Base-by-base conservation (phyloP, 768 basidiomycete species). In the Suillus spraguei region DNA sequence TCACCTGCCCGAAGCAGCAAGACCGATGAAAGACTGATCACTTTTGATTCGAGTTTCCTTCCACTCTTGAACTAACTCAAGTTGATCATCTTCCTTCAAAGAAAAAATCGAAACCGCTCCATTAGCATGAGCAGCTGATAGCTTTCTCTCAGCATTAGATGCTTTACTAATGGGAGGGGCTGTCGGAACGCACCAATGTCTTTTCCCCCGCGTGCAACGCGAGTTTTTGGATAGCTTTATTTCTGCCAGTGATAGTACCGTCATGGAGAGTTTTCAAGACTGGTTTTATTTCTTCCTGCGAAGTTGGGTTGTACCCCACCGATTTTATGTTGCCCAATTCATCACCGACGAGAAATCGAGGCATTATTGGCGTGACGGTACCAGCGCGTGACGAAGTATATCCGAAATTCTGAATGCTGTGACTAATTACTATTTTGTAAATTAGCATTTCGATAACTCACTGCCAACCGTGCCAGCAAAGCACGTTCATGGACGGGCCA, bases 301-400 rank as follows among this genome's bases (percentile, higher is more conserved):
- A 52, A 13, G 73, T 69, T 20, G 76, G 67, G 4, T 72, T 60
- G 68, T 83, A 89, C 11, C 68, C 76, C 62, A 91, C 69, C 9
- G 84, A 74, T 76, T 93, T 93, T 63, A 94, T 83, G 62, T 83
- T 85, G 22, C 92, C 93, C 38, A 91, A 85, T 66, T 92, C 89
- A 76, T 94, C 93, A 66, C 91, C 93, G 52, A 86, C 74, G 59
- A 92, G 76, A 76, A 93, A 92, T 63, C 83, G 84, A 71, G 85
- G 77, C 89, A 91, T 92, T 59, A 63, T 67, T 47, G 11, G 28
- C 13, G 38, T 66, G 65, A 61, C 47, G 38, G 39, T 8, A 59
- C 22, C 22, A 20, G 14, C 16, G 61, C 35, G 50, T 63, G 50
- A 54, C 53, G 4, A 13, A 17, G 22, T 44, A 60, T 36, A 41